Base-by-base conservation (phyloP, 495 filamentous ascomycete species). In the Sporormia fimetaria region DNA sequence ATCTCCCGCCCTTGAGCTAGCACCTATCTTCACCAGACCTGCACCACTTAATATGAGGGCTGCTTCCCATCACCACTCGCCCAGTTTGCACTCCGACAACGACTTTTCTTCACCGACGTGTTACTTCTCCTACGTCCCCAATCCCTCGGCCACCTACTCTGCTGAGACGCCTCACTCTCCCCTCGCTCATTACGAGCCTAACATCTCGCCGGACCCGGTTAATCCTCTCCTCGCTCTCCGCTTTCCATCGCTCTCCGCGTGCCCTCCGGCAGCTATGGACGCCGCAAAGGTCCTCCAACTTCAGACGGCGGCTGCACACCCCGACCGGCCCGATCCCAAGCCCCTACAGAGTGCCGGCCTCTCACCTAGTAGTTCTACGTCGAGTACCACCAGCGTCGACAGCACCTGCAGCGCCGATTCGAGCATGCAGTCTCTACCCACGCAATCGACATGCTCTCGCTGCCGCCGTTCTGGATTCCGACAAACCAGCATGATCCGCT, bases 271-370 rank as follows among this genome's bases (percentile, higher is more conserved):
- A 11, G 37, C 18, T 18, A 47, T 51, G 48, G 44, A 56, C 30
- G 38, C 50, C 31, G 51, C 51, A 8, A 51, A 46, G 30, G 23
- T 57, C 22, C 35, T 57, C 28, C 50, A 56, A 34, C 41, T 56
- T 0, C 54, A 56, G 21, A 54, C 50, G 1, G 22, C 40, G 16
- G 54, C 51, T 20, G 37, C 50, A n/a, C 37, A 56, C 28, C 1
- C 41, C 4, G 6, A 9, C 10, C 43, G 35, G 10, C 37, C 52
- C 11, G 23, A 27, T 17, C 11, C 54, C n/a, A 22, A 47, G 23
- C 45, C 54, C 11, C 12, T 42, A 6, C 51, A 48, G 21, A 21
- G 41, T 21, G n/a, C n/a, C n/a, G n/a, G n/a, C n/a, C n/a, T n/a
- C n/a, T n/a, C n/a, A n/a, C n/a, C n/a, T n/a, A n/a, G n/a, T n/a